Base-by-base conservation (phyloP, 2,329 filamentous ascomycete genomes). In the Metarhizium brunneum region DNA sequence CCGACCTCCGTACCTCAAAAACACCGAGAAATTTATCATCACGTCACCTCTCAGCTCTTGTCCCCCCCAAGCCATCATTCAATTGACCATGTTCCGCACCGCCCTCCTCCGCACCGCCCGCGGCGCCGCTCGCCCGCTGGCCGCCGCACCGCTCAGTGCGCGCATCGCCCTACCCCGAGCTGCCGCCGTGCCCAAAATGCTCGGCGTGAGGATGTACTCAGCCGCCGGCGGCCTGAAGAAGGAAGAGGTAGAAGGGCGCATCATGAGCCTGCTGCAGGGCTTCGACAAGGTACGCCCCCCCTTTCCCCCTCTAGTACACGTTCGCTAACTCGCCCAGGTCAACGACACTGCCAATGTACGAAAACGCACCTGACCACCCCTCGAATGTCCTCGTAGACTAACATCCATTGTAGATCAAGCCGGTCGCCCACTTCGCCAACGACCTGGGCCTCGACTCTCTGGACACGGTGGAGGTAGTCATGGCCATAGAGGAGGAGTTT, bases 401-500 rank as follows among this genome's bases (percentile, higher is more conserved):
- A 66, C 65, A 52, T 38, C 32, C 16, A 49, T 53, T 57, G 54
- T 60, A 97, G 92, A 90, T 99, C 71, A 90, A 85, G 68, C 76
- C 83, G 61, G 80, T 78, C 54, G 87, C 92, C 57, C 92, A 97
- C 83, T 99, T 99, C 77, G 83, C 90, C 71, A 97, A 96, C 74
- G 92, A 99, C 76, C 88, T 99, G 61, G 94, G 92, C 63, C 81
- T 99, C 68, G 94, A 99, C 80, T 95, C 88, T 77, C 83, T 99
- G 74, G 94, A 99, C 74, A 96, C 94, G 61, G 94, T 99, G 61
- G 94, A 99, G 82, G 94, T 99, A 64, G 94, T 99, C 67, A 99
- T 99, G 94, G 94, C 94, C 63, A 97, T 99, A 76, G 94, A 99
- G 83, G 94, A 99, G 77, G 79, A 85, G 68, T 84, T 85, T 70